Base-by-base conservation (phyloP, 2,329 filamentous ascomycete genomes). In the Blastomyces silverae region DNA sequence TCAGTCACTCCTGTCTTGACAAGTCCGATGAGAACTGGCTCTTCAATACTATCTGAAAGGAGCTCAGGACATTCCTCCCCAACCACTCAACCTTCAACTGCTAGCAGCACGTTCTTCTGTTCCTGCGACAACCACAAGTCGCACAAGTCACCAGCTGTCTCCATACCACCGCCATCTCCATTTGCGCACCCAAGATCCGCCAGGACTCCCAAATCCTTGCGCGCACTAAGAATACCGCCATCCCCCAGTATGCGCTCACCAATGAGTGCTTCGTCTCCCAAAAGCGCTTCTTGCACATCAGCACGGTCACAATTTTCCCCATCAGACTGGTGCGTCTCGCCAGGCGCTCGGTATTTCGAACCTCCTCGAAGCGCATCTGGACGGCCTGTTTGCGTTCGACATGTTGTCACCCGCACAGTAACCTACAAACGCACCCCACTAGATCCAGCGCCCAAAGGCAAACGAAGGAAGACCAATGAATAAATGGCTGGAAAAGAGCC, bases 341-440 rank as follows among this genome's bases (percentile, higher is more conserved):
- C 87, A 71, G 90, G 89, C 77, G 83, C 83, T 71, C 79, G 85
- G 62, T 87, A 86, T 70, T 82, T 85, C 66, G 88, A 89, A 63
- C 77, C 79, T 63, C 78, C 83, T n/a, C 80, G 84, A 52, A 84
- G 83, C 69, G 86, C 87, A 42, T 87, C 82, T 70, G 81, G 87
- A 64, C 85, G 87, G 66, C 84, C 79, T 20, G 84, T 88, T 63
- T 87, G 83, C 73, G 91, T 97, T 65, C 83, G 91, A 64, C 92
- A 97, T 76, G 91, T 97, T 4, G 90, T 97, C 63, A 97, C 92
- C n/a, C 85, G 92, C 70, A 97, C 92, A 20, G 90, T 96, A 66
- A 67, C 67, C 44, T 96, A 95, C 78, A 96, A 90, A 71, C 79
- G 81, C 63, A 75, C 89, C 74, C 83, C 73, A 67, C 90, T 97